Evolutionary conservation across 2,329 filamentous ascomycete species (phyloP).

Genomic region (Aspergillus ochraceoroseus): DNA sequence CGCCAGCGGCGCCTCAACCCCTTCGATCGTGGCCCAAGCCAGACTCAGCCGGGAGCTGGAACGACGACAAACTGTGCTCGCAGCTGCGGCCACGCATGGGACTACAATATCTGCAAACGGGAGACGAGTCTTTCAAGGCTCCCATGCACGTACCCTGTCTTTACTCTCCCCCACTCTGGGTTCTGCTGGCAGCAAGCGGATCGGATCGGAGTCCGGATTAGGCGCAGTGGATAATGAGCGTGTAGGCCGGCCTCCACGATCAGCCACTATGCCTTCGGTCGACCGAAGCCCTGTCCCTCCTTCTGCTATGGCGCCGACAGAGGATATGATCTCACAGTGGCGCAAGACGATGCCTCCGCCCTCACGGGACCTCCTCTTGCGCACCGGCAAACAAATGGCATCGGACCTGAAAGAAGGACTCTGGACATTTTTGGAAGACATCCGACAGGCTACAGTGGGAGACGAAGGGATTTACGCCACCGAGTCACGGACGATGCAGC

Average conservation of each 20-base stretch:
- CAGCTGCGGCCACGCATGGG: conserved; percentile 36
- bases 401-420: conserved; percentile 85
- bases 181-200: conserved; percentile 18
- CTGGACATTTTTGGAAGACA: conserved; percentile 91
- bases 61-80: conserved; percentile 63
- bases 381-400: conserved; percentile 69
- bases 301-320: conserved; percentile 26
- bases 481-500: conserved; percentile 35
- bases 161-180: conserved; percentile 62
- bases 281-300: conserved; percentile 29
- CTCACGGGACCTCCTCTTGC: conserved; percentile 50
- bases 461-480: conserved; percentile 73
- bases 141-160: conserved; percentile 66
- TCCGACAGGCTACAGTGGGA: conserved; percentile 90
- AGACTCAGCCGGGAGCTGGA: conserved; percentile 60
- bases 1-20: conserved; percentile 24
- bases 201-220: conserved; percentile 17
- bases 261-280: conserved; percentile 41
- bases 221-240: conserved; percentile 24
- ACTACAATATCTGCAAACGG: conserved; percentile 36
- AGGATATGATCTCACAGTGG: conserved; percentile 39
- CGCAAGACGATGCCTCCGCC: conserved; percentile 42
- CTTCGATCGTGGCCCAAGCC: conserved; percentile 27
- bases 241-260: conserved; percentile 36
- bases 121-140: conserved; percentile 64